phyloP scores from a whole-genome alignment of 345 rosid genomes.

The Anastatica hierochuntica region DNA sequence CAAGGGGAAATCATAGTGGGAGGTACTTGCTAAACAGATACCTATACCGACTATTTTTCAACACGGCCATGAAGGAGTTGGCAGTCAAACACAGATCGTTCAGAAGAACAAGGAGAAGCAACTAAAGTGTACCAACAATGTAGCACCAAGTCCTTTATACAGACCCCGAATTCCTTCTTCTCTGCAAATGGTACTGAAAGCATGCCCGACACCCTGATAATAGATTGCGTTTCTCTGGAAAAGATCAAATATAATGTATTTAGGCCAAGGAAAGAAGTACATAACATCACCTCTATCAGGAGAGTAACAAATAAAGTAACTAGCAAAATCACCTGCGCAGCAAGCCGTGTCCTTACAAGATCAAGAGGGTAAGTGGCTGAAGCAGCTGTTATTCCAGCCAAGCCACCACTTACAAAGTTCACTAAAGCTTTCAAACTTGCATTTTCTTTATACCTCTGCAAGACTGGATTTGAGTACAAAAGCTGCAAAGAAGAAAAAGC shows the following conservation, averaged over 20 bases:
- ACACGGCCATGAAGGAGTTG: background rate
- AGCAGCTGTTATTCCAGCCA: conserved; percentile 97
- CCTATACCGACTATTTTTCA: background rate
- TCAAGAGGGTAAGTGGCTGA: conserved; percentile 91
- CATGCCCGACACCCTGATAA: conserved; percentile 82
- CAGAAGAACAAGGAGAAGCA: conserved; percentile 3
- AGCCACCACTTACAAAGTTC: conserved; percentile 73
- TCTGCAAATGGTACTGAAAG: conserved; percentile 65
- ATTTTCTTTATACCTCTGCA: conserved; percentile 39
- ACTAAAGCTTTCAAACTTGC: conserved; percentile 38
- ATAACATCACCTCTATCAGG: too few relatives aligned
- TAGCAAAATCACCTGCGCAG: conserved; percentile 97
- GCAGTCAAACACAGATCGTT: background rate
- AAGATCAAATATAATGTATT: background rate
- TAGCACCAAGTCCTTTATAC: conserved; percentile 92
- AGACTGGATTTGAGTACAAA: conserved; percentile 37
- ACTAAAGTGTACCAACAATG: conserved; percentile 51
- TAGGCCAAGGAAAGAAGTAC: background rate
- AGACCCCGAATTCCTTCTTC: conserved; percentile 82
- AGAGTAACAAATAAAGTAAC: too few relatives aligned
- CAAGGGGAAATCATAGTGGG: too few relatives aligned
- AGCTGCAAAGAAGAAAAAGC: conserved; percentile 36
- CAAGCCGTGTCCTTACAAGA: conserved; percentile 95
- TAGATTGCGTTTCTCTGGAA: conserved; percentile 67
- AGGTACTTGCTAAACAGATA: too few relatives aligned